Conservation (phyloP, 306 rosid genomes). For the Dryas drummondii region DNA sequence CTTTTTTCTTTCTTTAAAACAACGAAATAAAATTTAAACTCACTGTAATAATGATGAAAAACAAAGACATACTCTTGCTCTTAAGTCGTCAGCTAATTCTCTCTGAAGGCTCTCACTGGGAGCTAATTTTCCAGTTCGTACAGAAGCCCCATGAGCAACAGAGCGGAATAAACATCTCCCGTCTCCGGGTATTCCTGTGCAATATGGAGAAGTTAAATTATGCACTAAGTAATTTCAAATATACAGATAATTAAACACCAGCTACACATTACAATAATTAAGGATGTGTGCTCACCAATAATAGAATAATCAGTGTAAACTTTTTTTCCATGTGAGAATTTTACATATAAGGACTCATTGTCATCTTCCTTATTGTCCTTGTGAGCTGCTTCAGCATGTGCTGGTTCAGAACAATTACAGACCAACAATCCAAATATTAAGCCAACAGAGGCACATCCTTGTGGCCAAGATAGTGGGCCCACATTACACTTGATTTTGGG, state of each 20-base stretch:
- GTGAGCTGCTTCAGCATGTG: slow-evolving; percentile 50
- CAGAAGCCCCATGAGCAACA: slow-evolving; percentile 82
- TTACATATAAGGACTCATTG: slow-evolving; percentile 34
- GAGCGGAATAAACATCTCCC: slow-evolving; percentile 95
- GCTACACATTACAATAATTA: background rate
- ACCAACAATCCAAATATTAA: slow-evolving; percentile 62
- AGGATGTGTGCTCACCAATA: slow-evolving; percentile 59
- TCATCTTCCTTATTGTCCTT: slow-evolving; percentile 41
- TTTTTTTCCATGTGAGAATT: slow-evolving; percentile 67
- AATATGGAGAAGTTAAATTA: slow-evolving; percentile 21
- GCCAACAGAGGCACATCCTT: slow-evolving; percentile 59
- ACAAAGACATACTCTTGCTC: slow-evolving; percentile 56
- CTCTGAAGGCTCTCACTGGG: slow-evolving; percentile 65
- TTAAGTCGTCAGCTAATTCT: slow-evolving; percentile 75
- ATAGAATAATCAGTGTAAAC: slow-evolving; percentile 79
- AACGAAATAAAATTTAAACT: background rate
- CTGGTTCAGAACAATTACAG: slow-evolving; percentile 64
- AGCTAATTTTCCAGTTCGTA: slow-evolving; percentile 71
- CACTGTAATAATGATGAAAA: slow-evolving; percentile 7
- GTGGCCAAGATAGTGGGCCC: slow-evolving; percentile 54
- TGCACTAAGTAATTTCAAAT: background rate
- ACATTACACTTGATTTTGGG: slow-evolving; percentile 51
- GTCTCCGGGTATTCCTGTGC: slow-evolving; percentile 92
- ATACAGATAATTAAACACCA: slow-evolving; percentile 5
- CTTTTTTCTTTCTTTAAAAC: background rate